Evolutionary conservation across 768 basidiomycete genomes (phyloP), one percentile per base, ranked within the genome.

Genomic region (Mycena olivaceomarginata): DNA sequence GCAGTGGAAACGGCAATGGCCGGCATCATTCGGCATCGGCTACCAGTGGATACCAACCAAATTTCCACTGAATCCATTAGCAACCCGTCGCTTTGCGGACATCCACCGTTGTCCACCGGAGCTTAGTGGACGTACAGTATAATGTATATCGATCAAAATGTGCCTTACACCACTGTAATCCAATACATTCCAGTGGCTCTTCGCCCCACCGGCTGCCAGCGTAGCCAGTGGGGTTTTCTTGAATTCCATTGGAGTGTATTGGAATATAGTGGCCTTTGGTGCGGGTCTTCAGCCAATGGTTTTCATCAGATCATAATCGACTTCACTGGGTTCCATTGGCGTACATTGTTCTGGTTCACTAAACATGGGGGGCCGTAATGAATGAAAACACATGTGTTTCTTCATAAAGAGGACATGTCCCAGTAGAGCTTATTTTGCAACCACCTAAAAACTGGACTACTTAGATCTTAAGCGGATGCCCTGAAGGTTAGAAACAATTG

Each of bases 61-160:
- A 12, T 2, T 51, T 18, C 15, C 10, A 11, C 15, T 10, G 48
- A 51, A 20, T 51, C 48, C 18, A 51, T 51, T 51, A 18, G 48
- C 48, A 51, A 51, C 48, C 48, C 48, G 48, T 51, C 48, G 48
- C 48, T 51, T 51, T 51, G 48, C 48, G 48, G 48, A 51, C 48
- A 51, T 51, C 48, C 48, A 18, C 48, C 48, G 48, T 51, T 20
- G 48, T 51, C 48, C 48, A 51, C 48, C 48, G 48, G 48, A 51
- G 48, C 48, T 51, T 51, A 51, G 48, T 51, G 48, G 48, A 51
- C 18, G 48, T 51, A 51, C 48, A 51, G 16, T 51, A 51, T 51
- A 51, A 51, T 51, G 48, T 51, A 51, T 51, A 51, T 51, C 48
- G 48, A 51, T 51, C 18, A 51, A 51, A 51, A 51, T 51, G 48